phyloP scores from a whole-genome alignment of 2,329 filamentous ascomycete genomes.

The Allantophomopsis cytisporea region DNA sequence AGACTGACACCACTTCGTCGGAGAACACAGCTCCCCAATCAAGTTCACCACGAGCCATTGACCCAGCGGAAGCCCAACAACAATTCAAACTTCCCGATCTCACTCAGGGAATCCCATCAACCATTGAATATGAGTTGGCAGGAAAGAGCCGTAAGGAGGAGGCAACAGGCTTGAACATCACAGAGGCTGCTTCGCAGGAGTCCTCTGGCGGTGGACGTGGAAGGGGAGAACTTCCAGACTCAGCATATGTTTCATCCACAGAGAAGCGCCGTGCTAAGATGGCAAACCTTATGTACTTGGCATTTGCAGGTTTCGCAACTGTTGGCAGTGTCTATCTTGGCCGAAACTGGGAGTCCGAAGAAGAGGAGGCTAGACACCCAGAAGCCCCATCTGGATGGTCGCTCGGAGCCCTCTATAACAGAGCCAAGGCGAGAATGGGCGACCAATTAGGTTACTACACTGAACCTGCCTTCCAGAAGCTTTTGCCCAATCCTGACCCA shows the following conservation, averaged over 20 bases:
- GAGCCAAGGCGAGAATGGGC: conserved; percentile 60
- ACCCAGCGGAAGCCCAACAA: conserved; percentile 27
- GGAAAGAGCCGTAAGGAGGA: conserved; percentile 19
- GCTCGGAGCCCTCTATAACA: conserved; percentile 63
- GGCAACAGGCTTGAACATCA: conserved; percentile 29
- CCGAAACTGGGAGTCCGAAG: conserved; percentile 69
- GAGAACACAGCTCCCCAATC: conserved; percentile 20
- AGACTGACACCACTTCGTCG: conserved; percentile 19
- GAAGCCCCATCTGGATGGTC: conserved; percentile 74
- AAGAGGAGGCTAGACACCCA: conserved; percentile 54
- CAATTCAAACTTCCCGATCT: conserved; percentile 68
- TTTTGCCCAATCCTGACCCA: conserved; percentile 73
- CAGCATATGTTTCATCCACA: conserved; percentile 79
- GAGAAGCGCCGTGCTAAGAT: conserved; percentile 69
- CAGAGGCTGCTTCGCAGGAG: conserved; percentile 31
- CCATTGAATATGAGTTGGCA: conserved; percentile 59
- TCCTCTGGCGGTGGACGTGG: conserved; percentile 33
- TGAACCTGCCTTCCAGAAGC: conserved; percentile 86
- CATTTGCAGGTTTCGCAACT: conserved; percentile 42
- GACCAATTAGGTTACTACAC: conserved; percentile 85
- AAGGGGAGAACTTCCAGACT: conserved; percentile 56
- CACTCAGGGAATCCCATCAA: conserved; percentile 89
- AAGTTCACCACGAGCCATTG: conserved; percentile 13
- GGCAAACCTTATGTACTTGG: conserved; percentile 60
- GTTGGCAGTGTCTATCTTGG: conserved; percentile 53